Percentiles rank a stretch among this genome's conserved stretches.
Evolutionary conservation across 148 eudicot genomes (phyloP).

Genomic region (Gaultheria prostrata): DNA sequence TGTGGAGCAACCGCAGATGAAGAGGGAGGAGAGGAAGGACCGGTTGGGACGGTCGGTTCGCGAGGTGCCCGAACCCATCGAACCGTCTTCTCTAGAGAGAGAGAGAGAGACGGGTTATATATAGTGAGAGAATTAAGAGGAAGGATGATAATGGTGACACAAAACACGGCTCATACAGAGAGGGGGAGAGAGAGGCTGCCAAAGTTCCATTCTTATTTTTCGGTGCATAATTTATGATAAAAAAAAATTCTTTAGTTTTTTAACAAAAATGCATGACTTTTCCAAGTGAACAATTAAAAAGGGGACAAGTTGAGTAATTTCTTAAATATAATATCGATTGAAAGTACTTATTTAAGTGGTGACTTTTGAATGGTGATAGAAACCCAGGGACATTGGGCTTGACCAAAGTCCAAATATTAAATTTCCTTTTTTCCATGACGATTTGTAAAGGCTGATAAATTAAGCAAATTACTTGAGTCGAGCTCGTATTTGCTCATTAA

Average conservation of each 20-base stretch:
- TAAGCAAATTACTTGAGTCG: neutral
- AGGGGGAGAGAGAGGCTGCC: neutral
- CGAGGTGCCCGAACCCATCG: slow-evolving; percentile 55
- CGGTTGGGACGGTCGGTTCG: slow-evolving; percentile 41
- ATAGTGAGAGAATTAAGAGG: neutral
- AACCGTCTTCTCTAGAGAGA: neutral
- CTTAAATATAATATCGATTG: too few species aligned
- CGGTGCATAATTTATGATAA: too few species aligned
- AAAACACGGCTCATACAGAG: neutral
- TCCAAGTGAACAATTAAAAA: neutral
- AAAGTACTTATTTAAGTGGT: neutral
- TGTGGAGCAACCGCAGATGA: slow-evolving; percentile 54
- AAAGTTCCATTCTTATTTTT: too few species aligned
- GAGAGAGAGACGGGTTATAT: neutral
- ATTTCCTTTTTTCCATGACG: neutral
- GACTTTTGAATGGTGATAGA: neutral
- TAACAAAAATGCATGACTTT: neutral
- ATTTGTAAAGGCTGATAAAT: neutral
- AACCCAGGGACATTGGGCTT: neutral
- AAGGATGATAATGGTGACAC: neutral
- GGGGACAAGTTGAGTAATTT: neutral
- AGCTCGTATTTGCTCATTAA: neutral
- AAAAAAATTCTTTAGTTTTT: too few species aligned
- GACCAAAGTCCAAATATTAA: neutral
- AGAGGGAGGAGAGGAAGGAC: slow-evolving; percentile 38